Evolutionary conservation across 768 basidiomycete species (phyloP).

Genomic region (Psilocybe sp.): DNA sequence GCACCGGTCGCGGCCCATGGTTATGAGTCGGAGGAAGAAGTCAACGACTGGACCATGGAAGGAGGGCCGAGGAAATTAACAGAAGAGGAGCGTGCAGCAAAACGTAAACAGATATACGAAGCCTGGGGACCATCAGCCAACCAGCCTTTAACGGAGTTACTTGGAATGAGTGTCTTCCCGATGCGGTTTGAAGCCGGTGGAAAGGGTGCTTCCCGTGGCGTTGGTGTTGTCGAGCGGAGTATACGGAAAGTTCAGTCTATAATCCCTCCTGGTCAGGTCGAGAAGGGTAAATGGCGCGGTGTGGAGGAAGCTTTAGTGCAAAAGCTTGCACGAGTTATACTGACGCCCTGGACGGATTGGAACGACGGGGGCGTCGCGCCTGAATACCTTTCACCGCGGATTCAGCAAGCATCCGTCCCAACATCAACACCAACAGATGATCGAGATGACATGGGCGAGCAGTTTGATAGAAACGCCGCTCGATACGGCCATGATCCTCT

Average conservation of each 20-base stretch:
- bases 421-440: neutral
- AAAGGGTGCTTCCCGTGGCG: neutral
- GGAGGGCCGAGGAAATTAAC: neutral
- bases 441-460: constrained; percentile 4
- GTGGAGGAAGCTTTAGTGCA: constrained; percentile 49
- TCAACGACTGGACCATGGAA: constrained; percentile 6
- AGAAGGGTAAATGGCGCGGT: constrained; percentile 15
- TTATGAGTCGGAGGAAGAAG: no score
- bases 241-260: constrained; percentile 43
- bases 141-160: constrained; percentile 18
- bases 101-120: neutral
- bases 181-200: constrained; percentile 16
- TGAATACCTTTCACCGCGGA: constrained; percentile 9
- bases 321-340: constrained; percentile 45
- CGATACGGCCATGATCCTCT: constrained; percentile 33
- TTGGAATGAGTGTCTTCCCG: constrained; percentile 23
- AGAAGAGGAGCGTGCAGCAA: constrained; percentile 4
- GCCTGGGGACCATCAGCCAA: constrained; percentile 12
- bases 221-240: constrained; percentile 48
- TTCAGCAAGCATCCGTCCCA: neutral
- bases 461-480: neutral
- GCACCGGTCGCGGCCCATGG: no score
- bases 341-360: constrained; percentile 53
- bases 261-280: constrained; percentile 4
- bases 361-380: constrained; percentile 22